A percentile compares a stretch with the other conserved stretches of the same genome.
These are phyloP conservation scores for Chrysophaeum taylorii DNA, from an alignment of 352 stramenopile species.

Conservation along the genomic window DNA sequence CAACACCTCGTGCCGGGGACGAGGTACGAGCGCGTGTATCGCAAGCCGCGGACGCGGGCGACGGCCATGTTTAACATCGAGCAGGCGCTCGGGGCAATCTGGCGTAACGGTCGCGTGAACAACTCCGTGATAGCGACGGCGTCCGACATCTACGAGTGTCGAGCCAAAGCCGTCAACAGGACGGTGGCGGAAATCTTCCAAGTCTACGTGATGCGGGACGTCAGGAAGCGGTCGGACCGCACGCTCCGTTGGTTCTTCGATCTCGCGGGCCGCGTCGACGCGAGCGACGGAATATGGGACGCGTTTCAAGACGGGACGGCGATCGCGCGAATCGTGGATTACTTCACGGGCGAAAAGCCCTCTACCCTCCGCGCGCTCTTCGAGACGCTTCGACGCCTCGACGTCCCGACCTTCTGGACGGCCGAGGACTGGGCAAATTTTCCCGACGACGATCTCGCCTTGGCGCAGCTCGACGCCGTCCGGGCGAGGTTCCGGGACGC, in stretches of 20 bases:
- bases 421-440: slow-evolving; percentile 18
- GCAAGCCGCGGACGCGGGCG: slow-evolving; percentile 3
- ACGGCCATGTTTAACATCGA: slow-evolving; percentile 15
- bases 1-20: slow-evolving; percentile 14
- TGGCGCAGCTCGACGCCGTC: slow-evolving; percentile 21
- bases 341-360: slow-evolving; percentile 17
- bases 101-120: slow-evolving; percentile 20
- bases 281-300: not conserved
- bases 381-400: slow-evolving; percentile 1
- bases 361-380: slow-evolving; percentile 12
- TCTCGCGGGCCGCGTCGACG: slow-evolving; percentile 9
- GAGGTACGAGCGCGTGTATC: slow-evolving; percentile 8
- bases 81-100: slow-evolving; percentile 21
- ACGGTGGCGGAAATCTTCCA: slow-evolving; percentile 19
- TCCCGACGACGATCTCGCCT: slow-evolving; percentile 21
- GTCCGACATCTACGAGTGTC: slow-evolving; percentile 13
- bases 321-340: not conserved
- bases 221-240: not conserved
- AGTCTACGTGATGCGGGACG: slow-evolving; percentile 19
- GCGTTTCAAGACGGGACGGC: not conserved
- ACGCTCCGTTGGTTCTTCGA: slow-evolving; percentile 17
- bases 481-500: slow-evolving; percentile 9
- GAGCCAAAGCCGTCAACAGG: slow-evolving; percentile 9
- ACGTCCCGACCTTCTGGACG: slow-evolving; percentile 14
- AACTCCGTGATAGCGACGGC: slow-evolving; percentile 15